These are phyloP conservation scores for Colletotrichum incanum DNA, from an alignment of 2,329 filamentous ascomycete genomes.

Conservation along the genomic window DNA sequence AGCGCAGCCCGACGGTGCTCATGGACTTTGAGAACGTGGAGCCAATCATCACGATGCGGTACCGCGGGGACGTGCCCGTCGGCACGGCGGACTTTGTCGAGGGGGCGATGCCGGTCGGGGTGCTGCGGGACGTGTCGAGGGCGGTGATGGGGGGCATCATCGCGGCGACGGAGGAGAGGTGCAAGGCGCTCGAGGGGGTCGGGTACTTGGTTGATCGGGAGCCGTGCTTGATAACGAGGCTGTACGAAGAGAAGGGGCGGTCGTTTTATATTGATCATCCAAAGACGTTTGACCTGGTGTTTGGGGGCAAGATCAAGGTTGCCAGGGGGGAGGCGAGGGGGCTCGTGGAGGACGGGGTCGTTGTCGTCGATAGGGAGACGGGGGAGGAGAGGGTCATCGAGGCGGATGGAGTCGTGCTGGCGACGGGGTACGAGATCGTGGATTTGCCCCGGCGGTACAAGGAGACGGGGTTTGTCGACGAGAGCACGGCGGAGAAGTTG, in stretches of 20 bases:
- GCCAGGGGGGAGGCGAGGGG: conserved; percentile 48
- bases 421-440: conserved; percentile 60
- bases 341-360: conserved; percentile 49
- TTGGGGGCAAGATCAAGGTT: conserved; percentile 58
- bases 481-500: conserved; percentile 20
- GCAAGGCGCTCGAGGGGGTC: conserved; percentile 61
- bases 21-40: conserved; percentile 58
- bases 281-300: conserved; percentile 52
- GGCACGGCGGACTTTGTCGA: conserved; percentile 66
- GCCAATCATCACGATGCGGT: conserved; percentile 57
- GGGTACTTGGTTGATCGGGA: conserved; percentile 55
- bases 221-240: conserved; percentile 1
- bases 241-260: conserved; percentile 18
- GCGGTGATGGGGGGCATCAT: conserved; percentile 57
- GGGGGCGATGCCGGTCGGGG: conserved; percentile 61
- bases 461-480: conserved; percentile 29
- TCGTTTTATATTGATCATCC: conserved; percentile 57
- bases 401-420: conserved; percentile 60
- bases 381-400: conserved; percentile 47
- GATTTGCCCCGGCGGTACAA: conserved; percentile 49
- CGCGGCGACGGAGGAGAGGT: conserved; percentile 55
- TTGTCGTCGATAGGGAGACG: conserved; percentile 48
- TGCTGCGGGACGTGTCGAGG: conserved; percentile 61
- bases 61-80: conserved; percentile 56
- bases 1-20: conserved; percentile 66